phyloP scores from a whole-genome alignment of 768 basidiomycete species.

The Phanerodontia chrysosporium region DNA sequence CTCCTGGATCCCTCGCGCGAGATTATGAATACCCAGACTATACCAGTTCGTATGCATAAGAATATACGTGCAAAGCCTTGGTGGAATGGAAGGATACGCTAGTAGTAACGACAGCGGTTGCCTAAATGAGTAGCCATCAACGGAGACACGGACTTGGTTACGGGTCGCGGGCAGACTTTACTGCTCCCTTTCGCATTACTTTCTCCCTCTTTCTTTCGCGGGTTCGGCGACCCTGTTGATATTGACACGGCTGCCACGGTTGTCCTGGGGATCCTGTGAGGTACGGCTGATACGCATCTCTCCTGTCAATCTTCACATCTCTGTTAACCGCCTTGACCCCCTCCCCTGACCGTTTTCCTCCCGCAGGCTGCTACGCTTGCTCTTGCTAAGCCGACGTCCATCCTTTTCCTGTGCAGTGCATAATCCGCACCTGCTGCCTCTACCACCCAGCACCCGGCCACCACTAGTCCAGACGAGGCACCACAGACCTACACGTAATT shows the following conservation, averaged over 20 bases:
- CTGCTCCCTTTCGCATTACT: background rate
- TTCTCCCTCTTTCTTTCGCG: background rate
- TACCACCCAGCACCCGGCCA: background rate
- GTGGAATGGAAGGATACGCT: background rate
- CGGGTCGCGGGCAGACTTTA: background rate
- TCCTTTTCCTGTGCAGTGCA: background rate
- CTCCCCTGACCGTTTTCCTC: background rate
- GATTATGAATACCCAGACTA: background rate
- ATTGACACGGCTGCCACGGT: background rate
- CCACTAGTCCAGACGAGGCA: background rate
- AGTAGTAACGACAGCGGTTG: background rate
- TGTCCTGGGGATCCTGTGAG: slow-evolving; percentile 5
- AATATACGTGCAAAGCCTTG: too few species aligned
- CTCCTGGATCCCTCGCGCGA: background rate
- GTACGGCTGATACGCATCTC: slow-evolving; percentile 2
- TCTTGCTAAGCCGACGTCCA: background rate
- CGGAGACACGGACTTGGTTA: background rate
- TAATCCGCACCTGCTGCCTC: background rate
- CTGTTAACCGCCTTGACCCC: slow-evolving; percentile 2
- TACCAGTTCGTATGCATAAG: background rate
- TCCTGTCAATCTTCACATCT: background rate
- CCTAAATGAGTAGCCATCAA: background rate
- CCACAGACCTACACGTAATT: background rate
- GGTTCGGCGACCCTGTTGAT: background rate
- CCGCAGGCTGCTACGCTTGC: background rate